These are phyloP conservation scores for Thelephora ganbajun DNA, from an alignment of 768 basidiomycete genomes.

Conservation along the genomic window DNA sequence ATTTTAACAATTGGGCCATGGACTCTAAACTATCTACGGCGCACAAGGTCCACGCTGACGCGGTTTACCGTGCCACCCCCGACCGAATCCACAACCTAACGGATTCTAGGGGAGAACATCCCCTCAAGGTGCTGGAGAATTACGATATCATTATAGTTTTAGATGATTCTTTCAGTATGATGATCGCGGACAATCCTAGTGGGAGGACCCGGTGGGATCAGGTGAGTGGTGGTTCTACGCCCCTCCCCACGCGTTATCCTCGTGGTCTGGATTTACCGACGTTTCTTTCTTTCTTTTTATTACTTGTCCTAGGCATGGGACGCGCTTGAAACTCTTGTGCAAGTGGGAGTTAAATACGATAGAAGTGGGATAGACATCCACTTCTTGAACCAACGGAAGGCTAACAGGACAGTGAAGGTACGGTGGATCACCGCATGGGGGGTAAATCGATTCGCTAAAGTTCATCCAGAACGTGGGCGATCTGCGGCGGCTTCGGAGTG, in stretches of 20 bases:
- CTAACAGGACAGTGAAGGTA: neutral
- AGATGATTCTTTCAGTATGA: slow-evolving; percentile 51
- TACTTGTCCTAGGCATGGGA: slow-evolving; percentile 26
- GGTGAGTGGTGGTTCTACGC: slow-evolving; percentile 17
- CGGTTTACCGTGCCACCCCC: too few relatives aligned
- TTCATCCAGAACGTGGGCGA: slow-evolving; percentile 20
- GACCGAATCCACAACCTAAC: too few relatives aligned
- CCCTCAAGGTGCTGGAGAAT: slow-evolving; percentile 22
- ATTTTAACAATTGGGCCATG: too few relatives aligned
- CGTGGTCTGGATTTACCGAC: too few relatives aligned
- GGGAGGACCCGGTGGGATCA: slow-evolving; percentile 30
- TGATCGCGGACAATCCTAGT: neutral
- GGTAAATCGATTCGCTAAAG: slow-evolving; percentile 19
- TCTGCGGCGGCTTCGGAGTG: slow-evolving; percentile 21
- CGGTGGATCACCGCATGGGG: neutral
- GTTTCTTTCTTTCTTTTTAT: neutral
- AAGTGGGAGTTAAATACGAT: slow-evolving; percentile 35
- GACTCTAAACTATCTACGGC: too few relatives aligned
- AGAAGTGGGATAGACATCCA: slow-evolving; percentile 46
- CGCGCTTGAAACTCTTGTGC: slow-evolving; percentile 35
- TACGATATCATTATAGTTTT: slow-evolving; percentile 47
- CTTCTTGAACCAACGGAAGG: slow-evolving; percentile 33
- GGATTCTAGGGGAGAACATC: slow-evolving; percentile 6
- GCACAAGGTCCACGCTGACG: too few relatives aligned
- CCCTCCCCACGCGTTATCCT: too few relatives aligned